phyloP scores from a whole-genome alignment of 768 basidiomycete genomes.

The Pulveroboletus sp. region DNA sequence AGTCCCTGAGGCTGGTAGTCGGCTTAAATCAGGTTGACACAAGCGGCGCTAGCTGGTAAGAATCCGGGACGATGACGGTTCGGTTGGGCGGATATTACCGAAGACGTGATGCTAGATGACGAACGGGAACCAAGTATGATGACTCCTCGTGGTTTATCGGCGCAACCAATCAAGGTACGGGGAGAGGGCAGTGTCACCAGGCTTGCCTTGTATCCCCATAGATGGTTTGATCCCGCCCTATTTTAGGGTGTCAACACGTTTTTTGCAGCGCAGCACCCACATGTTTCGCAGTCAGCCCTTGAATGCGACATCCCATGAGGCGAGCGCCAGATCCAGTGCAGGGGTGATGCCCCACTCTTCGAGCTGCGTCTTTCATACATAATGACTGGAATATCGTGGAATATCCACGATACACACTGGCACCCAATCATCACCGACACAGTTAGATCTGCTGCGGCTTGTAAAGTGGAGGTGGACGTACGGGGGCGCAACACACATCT shows the following conservation, averaged over 20 bases:
- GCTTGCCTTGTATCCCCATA: conserved; percentile 18
- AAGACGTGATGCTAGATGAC: conserved; percentile 27
- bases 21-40: conserved; percentile 26
- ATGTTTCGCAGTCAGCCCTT: conserved; percentile 21
- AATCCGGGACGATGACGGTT: conserved; percentile 22
- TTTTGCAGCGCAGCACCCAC: conserved; percentile 30
- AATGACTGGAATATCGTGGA: conserved; percentile 23
- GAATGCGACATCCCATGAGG: conserved; percentile 29
- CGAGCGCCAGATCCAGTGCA: conserved; percentile 20
- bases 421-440: conserved; percentile 14
- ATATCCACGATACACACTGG: conserved; percentile 21
- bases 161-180: conserved; percentile 29
- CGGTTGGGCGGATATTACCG: conserved; percentile 32
- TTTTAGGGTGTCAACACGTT: conserved; percentile 32
- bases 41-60: conserved; percentile 21
- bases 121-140: conserved; percentile 34
- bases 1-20: background rate
- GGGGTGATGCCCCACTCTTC: conserved; percentile 22
- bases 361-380: conserved; percentile 27
- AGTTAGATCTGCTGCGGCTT: conserved; percentile 20
- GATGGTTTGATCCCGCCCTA: conserved; percentile 13
- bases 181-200: conserved; percentile 26
- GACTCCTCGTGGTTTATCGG: conserved; percentile 31
- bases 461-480: conserved; percentile 23
- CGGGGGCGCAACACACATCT: conserved; percentile 23